phyloP scores from a whole-genome alignment of 1,284 basidiomycete genomes.

The Heterobasidion occidentale region DNA sequence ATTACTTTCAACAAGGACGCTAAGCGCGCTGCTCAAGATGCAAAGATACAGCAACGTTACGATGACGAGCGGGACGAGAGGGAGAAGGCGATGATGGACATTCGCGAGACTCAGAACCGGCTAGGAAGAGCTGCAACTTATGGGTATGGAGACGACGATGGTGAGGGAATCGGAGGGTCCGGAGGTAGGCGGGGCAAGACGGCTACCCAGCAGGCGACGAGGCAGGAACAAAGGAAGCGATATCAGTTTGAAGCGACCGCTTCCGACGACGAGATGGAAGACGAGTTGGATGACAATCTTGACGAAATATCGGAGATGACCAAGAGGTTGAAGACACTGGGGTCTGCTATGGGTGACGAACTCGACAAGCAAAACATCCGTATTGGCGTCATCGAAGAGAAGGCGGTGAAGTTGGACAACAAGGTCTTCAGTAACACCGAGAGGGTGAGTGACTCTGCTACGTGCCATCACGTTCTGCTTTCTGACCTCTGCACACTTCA shows the following conservation, averaged over 20 bases:
- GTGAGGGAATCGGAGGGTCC: slow-evolving; percentile 31
- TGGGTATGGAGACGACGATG: slow-evolving; percentile 48
- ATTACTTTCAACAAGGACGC: slow-evolving; percentile 88
- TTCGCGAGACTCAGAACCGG: slow-evolving; percentile 82
- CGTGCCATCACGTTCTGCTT: slow-evolving; percentile 1
- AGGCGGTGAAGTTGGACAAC: slow-evolving; percentile 59
- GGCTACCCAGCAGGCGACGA: slow-evolving; percentile 35
- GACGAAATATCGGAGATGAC: slow-evolving; percentile 83
- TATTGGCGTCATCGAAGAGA: slow-evolving; percentile 62
- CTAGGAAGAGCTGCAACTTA: slow-evolving; percentile 72
- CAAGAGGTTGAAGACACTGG: slow-evolving; percentile 79
- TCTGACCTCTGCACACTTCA: slow-evolving; percentile 20
- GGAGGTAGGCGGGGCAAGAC: slow-evolving; percentile 38
- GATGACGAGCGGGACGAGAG: slow-evolving; percentile 85
- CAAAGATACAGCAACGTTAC: slow-evolving; percentile 83
- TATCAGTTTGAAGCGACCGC: slow-evolving; percentile 95
- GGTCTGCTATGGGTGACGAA: slow-evolving; percentile 79
- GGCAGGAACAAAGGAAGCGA: slow-evolving; percentile 70
- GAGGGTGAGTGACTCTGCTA: slow-evolving; percentile 35
- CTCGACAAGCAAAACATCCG: slow-evolving; percentile 71
- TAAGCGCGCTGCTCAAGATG: slow-evolving; percentile 87
- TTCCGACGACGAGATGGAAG: slow-evolving; percentile 94
- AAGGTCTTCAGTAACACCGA: slow-evolving; percentile 65
- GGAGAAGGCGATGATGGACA: slow-evolving; percentile 79
- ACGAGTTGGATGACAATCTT: slow-evolving; percentile 81